A percentile compares a stretch with the other conserved stretches of the same genome.
These are phyloP conservation scores for Rhynchospora tenuis DNA, from an alignment of 176 grass and related monocot genomes.

Conservation along the genomic window DNA sequence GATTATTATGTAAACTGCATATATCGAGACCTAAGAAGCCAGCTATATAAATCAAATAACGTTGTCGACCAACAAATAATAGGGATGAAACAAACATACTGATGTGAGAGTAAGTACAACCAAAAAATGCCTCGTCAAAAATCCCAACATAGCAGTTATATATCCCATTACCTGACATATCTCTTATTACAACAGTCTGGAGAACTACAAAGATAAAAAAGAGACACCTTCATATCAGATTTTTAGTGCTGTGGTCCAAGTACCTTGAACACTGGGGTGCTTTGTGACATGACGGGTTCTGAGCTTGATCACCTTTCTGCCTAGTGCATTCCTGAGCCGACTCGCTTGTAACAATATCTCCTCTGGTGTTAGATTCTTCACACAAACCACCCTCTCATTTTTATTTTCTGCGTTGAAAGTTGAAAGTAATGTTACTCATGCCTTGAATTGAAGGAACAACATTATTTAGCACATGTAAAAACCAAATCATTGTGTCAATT, in stretches of 20 bases:
- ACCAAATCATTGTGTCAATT: no score
- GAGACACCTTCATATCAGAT: conserved; percentile 32
- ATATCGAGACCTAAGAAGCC: no score
- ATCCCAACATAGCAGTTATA: background rate
- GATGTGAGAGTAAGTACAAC: background rate
- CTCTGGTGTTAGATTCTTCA: conserved; percentile 60
- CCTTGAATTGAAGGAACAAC: no score
- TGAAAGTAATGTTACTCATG: background rate
- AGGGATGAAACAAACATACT: background rate
- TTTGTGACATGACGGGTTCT: conserved; percentile 71
- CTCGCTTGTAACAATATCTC: conserved; percentile 74
- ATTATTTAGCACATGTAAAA: no score
- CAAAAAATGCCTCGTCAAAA: background rate
- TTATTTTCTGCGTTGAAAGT: conserved; percentile 51
- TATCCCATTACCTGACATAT: background rate
- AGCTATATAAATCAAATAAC: background rate
- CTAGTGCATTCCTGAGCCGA: conserved; percentile 66
- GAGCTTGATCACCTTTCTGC: conserved; percentile 85
- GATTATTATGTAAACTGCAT: no score
- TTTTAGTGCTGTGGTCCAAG: conserved; percentile 77
- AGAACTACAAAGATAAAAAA: conserved; percentile 9
- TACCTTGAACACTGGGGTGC: conserved; percentile 71
- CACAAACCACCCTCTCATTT: conserved; percentile 72
- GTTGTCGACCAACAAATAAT: background rate
- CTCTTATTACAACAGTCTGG: conserved; percentile 7